Conservation (phyloP, 768 basidiomycete genomes). For the Lactarius vividus region DNA sequence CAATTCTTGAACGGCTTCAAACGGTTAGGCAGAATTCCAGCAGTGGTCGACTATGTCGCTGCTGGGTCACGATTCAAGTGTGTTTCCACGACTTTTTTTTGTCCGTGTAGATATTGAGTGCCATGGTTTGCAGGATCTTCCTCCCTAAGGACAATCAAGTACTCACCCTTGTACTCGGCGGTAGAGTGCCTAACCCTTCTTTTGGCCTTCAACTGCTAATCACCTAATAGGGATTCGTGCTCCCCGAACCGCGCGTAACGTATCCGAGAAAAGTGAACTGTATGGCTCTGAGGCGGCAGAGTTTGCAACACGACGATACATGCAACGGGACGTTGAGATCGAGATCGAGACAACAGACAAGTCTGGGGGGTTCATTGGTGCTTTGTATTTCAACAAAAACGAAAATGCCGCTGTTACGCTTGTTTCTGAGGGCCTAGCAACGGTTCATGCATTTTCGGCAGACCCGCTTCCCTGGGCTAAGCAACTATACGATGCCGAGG, state of each 20-base stretch:
- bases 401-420: constrained; percentile 87
- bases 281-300: constrained; percentile 81
- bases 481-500: constrained; percentile 84
- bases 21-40: constrained; percentile 77
- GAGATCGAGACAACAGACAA: constrained; percentile 90
- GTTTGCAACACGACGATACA: constrained; percentile 73
- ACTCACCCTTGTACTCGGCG: constrained; percentile 87
- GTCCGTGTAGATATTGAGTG: background rate
- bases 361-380: constrained; percentile 92
- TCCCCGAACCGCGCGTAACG: constrained; percentile 78
- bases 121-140: constrained; percentile 52
- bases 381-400: constrained; percentile 78
- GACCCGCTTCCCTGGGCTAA: constrained; percentile 76
- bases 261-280: constrained; percentile 85
- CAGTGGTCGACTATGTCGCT: constrained; percentile 90
- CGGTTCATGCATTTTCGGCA: constrained; percentile 85
- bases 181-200: constrained; percentile 37
- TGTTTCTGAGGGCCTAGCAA: constrained; percentile 82
- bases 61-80: constrained; percentile 96
- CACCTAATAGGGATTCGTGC: constrained; percentile 74
- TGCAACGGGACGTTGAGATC: constrained; percentile 96
- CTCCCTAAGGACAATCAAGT: constrained; percentile 92
- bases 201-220: background rate
- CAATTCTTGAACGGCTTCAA: constrained; percentile 93
- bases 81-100: constrained; percentile 26